Evolutionary conservation across 2,329 filamentous ascomycete genomes (phyloP).

Genomic region (Corinectria fuckeliana): DNA sequence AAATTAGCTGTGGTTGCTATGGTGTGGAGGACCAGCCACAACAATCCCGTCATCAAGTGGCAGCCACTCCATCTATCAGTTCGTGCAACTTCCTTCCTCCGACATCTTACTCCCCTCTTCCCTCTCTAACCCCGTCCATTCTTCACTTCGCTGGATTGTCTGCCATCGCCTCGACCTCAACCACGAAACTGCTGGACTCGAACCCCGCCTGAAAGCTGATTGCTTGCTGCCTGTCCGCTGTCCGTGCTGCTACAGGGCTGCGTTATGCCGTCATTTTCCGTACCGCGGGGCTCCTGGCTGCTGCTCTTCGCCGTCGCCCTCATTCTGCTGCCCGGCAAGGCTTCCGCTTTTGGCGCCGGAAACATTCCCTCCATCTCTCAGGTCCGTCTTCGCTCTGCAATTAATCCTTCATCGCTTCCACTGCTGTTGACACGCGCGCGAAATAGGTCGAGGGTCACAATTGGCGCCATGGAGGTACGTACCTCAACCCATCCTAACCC

Average conservation of each 20-base stretch:
- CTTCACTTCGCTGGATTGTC: not conserved
- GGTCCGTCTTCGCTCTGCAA: slow-evolving; percentile 35
- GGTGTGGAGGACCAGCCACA: slow-evolving; percentile 30
- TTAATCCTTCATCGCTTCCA: not conserved
- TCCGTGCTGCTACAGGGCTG: slow-evolving; percentile 32
- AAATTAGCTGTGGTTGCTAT: not conserved
- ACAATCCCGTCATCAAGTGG: slow-evolving; percentile 36
- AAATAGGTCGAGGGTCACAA: slow-evolving; percentile 70
- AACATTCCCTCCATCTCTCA: slow-evolving; percentile 72
- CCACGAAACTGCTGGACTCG: not conserved
- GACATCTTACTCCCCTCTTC: not conserved
- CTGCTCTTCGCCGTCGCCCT: slow-evolving; percentile 58
- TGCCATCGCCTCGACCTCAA: not conserved
- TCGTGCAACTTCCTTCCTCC: slow-evolving; percentile 12
- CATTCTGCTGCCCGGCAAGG: slow-evolving; percentile 62
- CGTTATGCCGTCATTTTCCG: slow-evolving; percentile 55
- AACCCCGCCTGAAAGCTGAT: slow-evolving; percentile 22
- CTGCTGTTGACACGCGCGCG: slow-evolving; percentile 27
- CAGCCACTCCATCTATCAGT: slow-evolving; percentile 26
- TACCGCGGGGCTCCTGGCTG: slow-evolving; percentile 58
- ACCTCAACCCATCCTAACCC: slow-evolving; percentile 20
- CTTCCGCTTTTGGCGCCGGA: slow-evolving; percentile 70
- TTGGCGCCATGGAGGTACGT: slow-evolving; percentile 70
- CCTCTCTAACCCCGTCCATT: not conserved
- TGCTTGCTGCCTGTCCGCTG: not conserved